Evolutionary conservation across 495 filamentous ascomycete genomes (phyloP).

Genomic region (Neohortaea acidophila): DNA sequence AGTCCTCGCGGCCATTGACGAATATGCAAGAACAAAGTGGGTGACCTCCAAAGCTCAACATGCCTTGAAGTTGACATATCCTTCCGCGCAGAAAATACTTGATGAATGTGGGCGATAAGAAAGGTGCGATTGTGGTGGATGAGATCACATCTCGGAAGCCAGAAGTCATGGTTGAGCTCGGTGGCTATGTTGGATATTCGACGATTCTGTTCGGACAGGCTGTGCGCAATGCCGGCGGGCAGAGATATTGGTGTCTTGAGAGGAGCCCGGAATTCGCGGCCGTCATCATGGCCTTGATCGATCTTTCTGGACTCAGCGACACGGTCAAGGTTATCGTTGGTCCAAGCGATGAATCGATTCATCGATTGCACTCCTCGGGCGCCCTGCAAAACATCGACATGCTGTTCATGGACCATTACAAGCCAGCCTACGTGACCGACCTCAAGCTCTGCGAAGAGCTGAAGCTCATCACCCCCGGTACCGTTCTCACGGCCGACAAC

Average conservation of each 20-base stretch:
- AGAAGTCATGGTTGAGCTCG: slow-evolving; percentile 57
- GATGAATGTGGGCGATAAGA: slow-evolving; percentile 65
- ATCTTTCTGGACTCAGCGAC: slow-evolving; percentile 52
- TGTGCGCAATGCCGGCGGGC: slow-evolving; percentile 41
- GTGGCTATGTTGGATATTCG: slow-evolving; percentile 71
- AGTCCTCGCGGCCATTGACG: slow-evolving; percentile 56
- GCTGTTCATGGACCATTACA: slow-evolving; percentile 62
- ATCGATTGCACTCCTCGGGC: slow-evolving; percentile 37
- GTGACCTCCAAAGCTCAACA: too few species aligned
- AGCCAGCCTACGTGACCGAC: slow-evolving; percentile 53
- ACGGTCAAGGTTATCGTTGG: slow-evolving; percentile 54
- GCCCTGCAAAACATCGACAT: slow-evolving; percentile 44
- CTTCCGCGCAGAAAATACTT: too few species aligned
- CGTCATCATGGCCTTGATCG: slow-evolving; percentile 44
- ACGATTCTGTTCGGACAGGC: slow-evolving; percentile 55
- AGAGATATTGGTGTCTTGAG: slow-evolving; percentile 51
- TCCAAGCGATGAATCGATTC: slow-evolving; percentile 43
- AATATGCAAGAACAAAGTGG: slow-evolving; percentile 45
- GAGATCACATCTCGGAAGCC: slow-evolving; percentile 52
- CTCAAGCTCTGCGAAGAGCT: slow-evolving; percentile 58
- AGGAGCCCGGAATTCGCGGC: slow-evolving; percentile 51
- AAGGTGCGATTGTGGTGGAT: slow-evolving; percentile 50
- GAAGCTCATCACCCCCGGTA: slow-evolving; percentile 42
- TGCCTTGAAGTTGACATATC: too few species aligned
- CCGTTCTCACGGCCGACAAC: slow-evolving; percentile 58